These are phyloP conservation scores for Melaleuca quinquenervia DNA, from an alignment of 345 rosid genomes.

Conservation along the genomic window DNA sequence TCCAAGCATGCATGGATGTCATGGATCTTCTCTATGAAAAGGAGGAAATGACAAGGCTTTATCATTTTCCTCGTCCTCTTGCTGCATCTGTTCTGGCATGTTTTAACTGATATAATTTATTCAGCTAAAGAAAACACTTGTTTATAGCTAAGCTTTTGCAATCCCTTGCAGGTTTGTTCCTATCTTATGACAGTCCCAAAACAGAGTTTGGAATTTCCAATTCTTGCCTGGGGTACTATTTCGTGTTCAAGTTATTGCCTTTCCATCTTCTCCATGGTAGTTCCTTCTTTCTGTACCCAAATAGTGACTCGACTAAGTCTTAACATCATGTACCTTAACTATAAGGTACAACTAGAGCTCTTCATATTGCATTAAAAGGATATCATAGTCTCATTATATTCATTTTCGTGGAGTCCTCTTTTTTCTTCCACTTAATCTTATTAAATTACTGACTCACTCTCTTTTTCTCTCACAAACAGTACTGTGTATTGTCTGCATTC, in stretches of 20 bases:
- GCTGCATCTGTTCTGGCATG: slow-evolving; percentile 73
- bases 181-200: slow-evolving; percentile 58
- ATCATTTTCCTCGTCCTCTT: slow-evolving; percentile 40
- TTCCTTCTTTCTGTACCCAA: background rate
- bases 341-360: background rate
- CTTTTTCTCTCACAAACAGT: background rate
- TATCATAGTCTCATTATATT: background rate
- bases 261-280: background rate
- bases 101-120: slow-evolving; percentile 2
- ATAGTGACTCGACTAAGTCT: background rate
- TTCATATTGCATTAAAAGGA: background rate
- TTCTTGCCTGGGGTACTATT: slow-evolving; percentile 75
- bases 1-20: slow-evolving; percentile 71
- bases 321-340: background rate
- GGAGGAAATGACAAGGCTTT: slow-evolving; percentile 43
- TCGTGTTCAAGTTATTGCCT: background rate
- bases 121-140: background rate
- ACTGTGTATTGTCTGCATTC: background rate
- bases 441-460: background rate
- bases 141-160: background rate
- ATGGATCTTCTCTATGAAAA: slow-evolving; percentile 87
- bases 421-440: background rate
- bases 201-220: slow-evolving; percentile 65
- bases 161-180: slow-evolving; percentile 48
- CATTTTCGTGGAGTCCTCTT: background rate